Percentiles rank a stretch among this genome's conserved stretches.
Evolutionary conservation across 345 rosid species (phyloP).

Genomic region (Eucalyptus curtisii): DNA sequence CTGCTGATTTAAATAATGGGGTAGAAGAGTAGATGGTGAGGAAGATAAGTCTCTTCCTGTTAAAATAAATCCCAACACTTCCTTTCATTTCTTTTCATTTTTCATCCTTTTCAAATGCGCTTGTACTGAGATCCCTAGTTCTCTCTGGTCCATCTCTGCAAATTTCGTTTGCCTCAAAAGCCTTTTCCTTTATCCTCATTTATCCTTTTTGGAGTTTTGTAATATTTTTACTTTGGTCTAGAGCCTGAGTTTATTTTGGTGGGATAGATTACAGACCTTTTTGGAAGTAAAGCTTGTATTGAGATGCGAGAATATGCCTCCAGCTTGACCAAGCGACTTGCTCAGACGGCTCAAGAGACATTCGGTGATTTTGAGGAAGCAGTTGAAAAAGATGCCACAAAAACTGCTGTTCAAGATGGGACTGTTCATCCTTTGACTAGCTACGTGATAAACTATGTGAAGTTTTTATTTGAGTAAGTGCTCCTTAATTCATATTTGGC

Average conservation of each 20-base stretch:
- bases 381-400: slow-evolving; percentile 96
- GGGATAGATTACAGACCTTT: slow-evolving; percentile 48
- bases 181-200: neutral
- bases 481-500: neutral
- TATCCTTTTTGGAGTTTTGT: neutral
- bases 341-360: slow-evolving; percentile 91
- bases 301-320: slow-evolving; percentile 81
- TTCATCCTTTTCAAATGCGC: neutral
- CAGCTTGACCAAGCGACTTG: slow-evolving; percentile 66
- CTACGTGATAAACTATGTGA: slow-evolving; percentile 93
- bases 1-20: neutral
- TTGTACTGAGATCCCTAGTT: neutral
- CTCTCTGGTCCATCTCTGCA: neutral
- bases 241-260: neutral
- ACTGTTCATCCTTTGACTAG: slow-evolving; percentile 97
- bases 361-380: slow-evolving; percentile 96
- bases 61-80: too few relatives aligned
- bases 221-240: neutral
- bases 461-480: slow-evolving; percentile 91
- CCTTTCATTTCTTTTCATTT: neutral
- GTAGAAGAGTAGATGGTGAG: neutral
- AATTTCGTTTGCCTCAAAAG: neutral
- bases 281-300: slow-evolving; percentile 49
- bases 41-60: neutral
- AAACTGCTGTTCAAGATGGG: slow-evolving; percentile 91